Evolutionary conservation across 371 early-diverging fungal species (phyloP).

Genomic region (Mucor sp.): DNA sequence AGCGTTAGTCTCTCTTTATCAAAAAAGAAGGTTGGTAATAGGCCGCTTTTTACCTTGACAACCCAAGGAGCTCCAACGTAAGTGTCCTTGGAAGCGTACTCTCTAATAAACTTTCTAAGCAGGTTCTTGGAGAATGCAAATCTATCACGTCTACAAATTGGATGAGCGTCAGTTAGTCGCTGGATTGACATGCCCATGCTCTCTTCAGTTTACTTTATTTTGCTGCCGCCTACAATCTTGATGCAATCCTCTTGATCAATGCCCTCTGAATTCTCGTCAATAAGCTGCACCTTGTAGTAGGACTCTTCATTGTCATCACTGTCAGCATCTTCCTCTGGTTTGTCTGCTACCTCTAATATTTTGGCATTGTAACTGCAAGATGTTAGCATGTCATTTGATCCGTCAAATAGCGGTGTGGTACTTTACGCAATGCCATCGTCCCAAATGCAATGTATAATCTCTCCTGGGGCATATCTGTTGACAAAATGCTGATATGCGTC

Average conservation of each 20-base stretch:
- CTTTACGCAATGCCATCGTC: constrained; percentile 47
- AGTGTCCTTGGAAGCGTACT: constrained; percentile 64
- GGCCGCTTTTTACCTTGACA: constrained; percentile 62
- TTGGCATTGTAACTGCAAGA: constrained; percentile 38
- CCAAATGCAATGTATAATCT: constrained; percentile 54
- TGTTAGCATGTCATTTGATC: background rate
- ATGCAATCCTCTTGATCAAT: constrained; percentile 38
- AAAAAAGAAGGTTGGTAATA: no score
- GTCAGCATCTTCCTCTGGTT: constrained; percentile 9
- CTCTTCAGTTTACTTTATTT: constrained; percentile 31
- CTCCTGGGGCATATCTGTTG: constrained; percentile 48
- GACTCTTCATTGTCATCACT: background rate
- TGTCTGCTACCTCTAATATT: constrained; percentile 24
- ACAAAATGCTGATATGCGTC: constrained; percentile 50
- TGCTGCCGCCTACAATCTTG: constrained; percentile 27
- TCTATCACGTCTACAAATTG: constrained; percentile 61
- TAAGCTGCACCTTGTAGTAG: constrained; percentile 34
- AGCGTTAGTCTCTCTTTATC: background rate
- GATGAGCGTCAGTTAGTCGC: background rate
- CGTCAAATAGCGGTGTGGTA: background rate
- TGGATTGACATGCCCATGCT: background rate
- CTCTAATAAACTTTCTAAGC: constrained; percentile 70
- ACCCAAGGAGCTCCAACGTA: constrained; percentile 79
- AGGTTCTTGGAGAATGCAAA: constrained; percentile 69
- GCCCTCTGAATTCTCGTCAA: constrained; percentile 39